These are phyloP conservation scores for Metschnikowia sp. DNA, from an alignment of 805 yeast genomes.

Conservation along the genomic window DNA sequence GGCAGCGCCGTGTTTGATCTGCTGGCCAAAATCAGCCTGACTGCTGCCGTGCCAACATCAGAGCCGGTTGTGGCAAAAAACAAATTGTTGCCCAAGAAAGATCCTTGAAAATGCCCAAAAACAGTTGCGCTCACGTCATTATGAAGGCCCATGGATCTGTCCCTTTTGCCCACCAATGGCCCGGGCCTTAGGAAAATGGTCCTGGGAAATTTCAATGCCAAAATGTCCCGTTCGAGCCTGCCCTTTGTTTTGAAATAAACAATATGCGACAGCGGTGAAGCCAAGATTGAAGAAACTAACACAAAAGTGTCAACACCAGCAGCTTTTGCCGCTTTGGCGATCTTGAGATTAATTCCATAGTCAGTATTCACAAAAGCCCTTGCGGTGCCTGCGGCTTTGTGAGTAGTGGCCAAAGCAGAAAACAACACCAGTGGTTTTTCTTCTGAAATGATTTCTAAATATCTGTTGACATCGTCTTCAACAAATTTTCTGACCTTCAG, in stretches of 20 bases:
- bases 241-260: slow-evolving; percentile 72
- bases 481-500: slow-evolving; percentile 37
- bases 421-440: slow-evolving; percentile 14
- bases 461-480: slow-evolving; percentile 45
- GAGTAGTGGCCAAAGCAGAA: slow-evolving; percentile 17
- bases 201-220: slow-evolving; percentile 60
- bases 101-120: slow-evolving; percentile 23
- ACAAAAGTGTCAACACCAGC: slow-evolving; percentile 68
- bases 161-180: slow-evolving; percentile 61
- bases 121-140: slow-evolving; percentile 30
- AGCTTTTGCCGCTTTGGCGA: slow-evolving; percentile 71
- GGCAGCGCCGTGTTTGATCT: slow-evolving; percentile 15
- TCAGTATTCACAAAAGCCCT: slow-evolving; percentile 70
- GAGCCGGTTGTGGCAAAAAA: slow-evolving; percentile 51
- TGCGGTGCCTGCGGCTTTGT: slow-evolving; percentile 51
- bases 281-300: slow-evolving; percentile 64
- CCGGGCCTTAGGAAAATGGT: slow-evolving; percentile 82
- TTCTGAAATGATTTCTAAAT: slow-evolving; percentile 35
- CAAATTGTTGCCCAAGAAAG: slow-evolving; percentile 12
- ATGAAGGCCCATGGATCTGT: slow-evolving; percentile 17
- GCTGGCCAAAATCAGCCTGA: slow-evolving; percentile 33
- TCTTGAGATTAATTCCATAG: slow-evolving; percentile 62
- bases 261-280: slow-evolving; percentile 52
- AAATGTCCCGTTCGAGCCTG: slow-evolving; percentile 64
- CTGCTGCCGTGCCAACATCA: slow-evolving; percentile 62